Base-by-base conservation (phyloP, 2,329 filamentous ascomycete species). In the Scedosporium aurantiacum region DNA sequence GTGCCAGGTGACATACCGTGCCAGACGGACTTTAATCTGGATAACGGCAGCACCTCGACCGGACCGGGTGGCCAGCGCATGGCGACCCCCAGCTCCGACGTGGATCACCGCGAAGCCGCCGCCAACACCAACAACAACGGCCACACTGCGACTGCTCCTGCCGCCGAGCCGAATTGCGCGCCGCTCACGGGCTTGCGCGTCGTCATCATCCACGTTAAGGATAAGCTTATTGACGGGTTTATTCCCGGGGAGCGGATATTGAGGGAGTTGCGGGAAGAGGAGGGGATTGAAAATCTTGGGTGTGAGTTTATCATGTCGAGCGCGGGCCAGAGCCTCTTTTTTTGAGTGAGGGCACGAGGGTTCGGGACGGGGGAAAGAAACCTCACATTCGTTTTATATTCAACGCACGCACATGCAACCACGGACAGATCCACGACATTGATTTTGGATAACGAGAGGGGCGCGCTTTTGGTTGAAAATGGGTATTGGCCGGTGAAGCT, bases 151-250 rank as follows among this genome's bases (percentile, higher is more conserved):
- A 6, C 18, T 3, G 50, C 50, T 5, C 50, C n/a, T 23, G 50
- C 21, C 2, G 10, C 12, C 18, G 1, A 59, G 37, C 1, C 61
- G 67, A 27, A 70, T 75, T 66, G 63, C 5, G 62, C 70, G 69
- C 85, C 86, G 5, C 78, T 99, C 4, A 77, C 79, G 60, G 91
- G 91, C 0, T 71, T 97, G 28, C 88, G 85, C 64, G 78, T 99
- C 1, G 86, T 97, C 58, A 84, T 97, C 61, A 97, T 97, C 43
- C 94, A 99, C 70, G 83, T 97, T 69, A 99, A 99, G 72, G 93
- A 97, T 65, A 87, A 82, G 23, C 76, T 97, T 61, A 78, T 80
- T 7, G 91, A 96, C 70, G 90, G 85, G 0, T 83, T 83, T 76
- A 57, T 84, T 81, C 1, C 82, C 78, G 41, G 74, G 0, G 84